phyloP scores from a whole-genome alignment of 192 early-diverging fungal genomes.

The Umbelopsis vinacea region DNA sequence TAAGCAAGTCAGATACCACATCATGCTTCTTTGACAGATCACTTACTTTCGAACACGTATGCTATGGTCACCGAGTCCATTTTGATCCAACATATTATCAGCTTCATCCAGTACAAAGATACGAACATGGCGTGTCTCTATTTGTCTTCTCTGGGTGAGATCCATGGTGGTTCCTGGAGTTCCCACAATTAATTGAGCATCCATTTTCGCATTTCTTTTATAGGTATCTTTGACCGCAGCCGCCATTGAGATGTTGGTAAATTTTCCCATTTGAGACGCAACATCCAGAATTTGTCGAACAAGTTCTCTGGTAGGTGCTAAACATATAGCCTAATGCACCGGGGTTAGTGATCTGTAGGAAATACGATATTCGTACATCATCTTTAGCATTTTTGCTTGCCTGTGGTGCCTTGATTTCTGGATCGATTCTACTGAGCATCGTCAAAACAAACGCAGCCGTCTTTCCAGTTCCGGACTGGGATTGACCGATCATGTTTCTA shows the following conservation, averaged over 20 bases:
- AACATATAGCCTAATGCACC: slow-evolving; percentile 63
- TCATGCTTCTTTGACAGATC: no score
- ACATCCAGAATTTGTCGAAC: slow-evolving; percentile 95
- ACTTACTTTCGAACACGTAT: slow-evolving; percentile 78
- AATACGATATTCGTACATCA: no score
- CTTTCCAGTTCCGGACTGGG: slow-evolving; percentile 96
- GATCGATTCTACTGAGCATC: slow-evolving; percentile 89
- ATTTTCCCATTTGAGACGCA: slow-evolving; percentile 90
- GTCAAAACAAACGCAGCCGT: slow-evolving; percentile 95
- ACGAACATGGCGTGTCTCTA: slow-evolving; percentile 65
- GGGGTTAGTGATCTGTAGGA: no score
- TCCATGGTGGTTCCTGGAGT: slow-evolving; percentile 93
- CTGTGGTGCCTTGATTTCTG: slow-evolving; percentile 68
- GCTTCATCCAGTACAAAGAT: slow-evolving; percentile 97
- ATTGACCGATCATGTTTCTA: slow-evolving; percentile 97
- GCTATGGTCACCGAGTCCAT: slow-evolving; percentile 87
- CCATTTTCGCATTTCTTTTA: slow-evolving; percentile 60
- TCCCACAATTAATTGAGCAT: slow-evolving; percentile 87
- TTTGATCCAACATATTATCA: slow-evolving; percentile 94
- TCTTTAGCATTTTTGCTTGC: no score
- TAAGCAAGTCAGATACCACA: no score
- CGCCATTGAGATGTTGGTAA: slow-evolving; percentile 72
- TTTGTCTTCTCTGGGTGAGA: slow-evolving; percentile 63
- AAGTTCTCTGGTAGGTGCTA: slow-evolving; percentile 94
- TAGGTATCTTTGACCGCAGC: slow-evolving; percentile 80